These are phyloP conservation scores for Oryza glumipatula DNA, from an alignment of 176 grass and related monocot genomes.

Conservation along the genomic window DNA sequence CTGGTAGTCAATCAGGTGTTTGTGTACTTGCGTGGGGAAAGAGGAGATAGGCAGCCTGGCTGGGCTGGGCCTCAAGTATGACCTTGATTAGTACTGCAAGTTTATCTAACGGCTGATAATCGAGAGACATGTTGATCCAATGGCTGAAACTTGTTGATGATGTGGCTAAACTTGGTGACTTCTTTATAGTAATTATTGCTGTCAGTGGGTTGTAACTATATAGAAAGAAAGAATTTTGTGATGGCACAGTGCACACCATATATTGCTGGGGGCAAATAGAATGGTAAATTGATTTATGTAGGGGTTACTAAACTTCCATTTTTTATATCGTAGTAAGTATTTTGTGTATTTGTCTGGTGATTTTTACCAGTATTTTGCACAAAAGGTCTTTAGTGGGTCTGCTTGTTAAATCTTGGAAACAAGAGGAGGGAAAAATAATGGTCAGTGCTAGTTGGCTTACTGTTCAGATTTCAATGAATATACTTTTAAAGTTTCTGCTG, in stretches of 20 bases:
- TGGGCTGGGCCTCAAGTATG: no score
- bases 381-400: slow-evolving; percentile 6
- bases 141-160: no score
- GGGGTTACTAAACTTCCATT: background rate
- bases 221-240: background rate
- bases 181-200: no score
- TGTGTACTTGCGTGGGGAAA: no score
- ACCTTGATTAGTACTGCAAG: no score
- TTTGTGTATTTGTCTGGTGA: slow-evolving; percentile 14
- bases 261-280: slow-evolving; percentile 6
- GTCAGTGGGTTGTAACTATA: no score
- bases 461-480: slow-evolving; percentile 26
- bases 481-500: slow-evolving; percentile 8
- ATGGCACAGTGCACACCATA: background rate
- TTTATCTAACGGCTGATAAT: no score
- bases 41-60: no score
- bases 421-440: background rate
- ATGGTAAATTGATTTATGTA: background rate
- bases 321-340: background rate
- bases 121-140: no score
- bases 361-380: background rate
- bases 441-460: slow-evolving; percentile 20
- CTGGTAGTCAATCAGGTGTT: no score
- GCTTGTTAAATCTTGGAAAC: slow-evolving; percentile 10
- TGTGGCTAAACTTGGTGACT: no score